These are phyloP conservation scores for Agrocybe praecox DNA, from an alignment of 768 basidiomycete species.

Conservation along the genomic window DNA sequence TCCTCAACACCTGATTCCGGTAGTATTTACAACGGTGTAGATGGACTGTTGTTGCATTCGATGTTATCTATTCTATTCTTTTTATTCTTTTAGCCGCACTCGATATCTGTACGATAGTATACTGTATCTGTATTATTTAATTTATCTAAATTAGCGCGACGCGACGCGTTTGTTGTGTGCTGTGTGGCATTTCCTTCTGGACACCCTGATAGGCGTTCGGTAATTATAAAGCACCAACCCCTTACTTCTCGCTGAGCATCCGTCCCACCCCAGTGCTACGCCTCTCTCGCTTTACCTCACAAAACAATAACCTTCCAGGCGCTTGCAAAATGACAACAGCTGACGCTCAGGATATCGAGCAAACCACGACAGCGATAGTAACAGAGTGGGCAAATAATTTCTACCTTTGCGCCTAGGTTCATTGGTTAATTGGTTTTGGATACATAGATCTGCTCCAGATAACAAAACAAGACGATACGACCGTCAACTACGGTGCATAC, in stretches of 20 bases:
- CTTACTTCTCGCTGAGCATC: background rate
- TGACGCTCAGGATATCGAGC: slow-evolving; percentile 25
- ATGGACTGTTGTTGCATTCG: background rate
- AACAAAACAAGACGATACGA: slow-evolving; percentile 91
- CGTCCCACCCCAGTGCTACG: background rate
- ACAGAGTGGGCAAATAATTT: slow-evolving; percentile 23
- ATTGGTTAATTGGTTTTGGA: background rate
- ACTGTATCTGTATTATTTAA: background rate
- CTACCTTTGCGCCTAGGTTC: background rate
- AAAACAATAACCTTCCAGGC: too few species aligned
- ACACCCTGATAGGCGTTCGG: background rate
- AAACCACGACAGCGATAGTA: slow-evolving; percentile 26
- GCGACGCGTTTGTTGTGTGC: background rate
- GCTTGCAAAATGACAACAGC: background rate
- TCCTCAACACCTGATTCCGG: background rate
- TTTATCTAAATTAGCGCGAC: background rate
- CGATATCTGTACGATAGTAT: background rate
- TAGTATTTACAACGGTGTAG: background rate
- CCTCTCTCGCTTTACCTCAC: background rate
- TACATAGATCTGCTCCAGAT: slow-evolving; percentile 67
- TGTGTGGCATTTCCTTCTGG: background rate
- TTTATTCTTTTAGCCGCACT: background rate
- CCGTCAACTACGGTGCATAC: slow-evolving; percentile 80
- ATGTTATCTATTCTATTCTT: background rate
- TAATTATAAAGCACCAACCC: background rate